phyloP scores from a whole-genome alignment of 768 basidiomycete genomes.

The Piloderma croceum region DNA sequence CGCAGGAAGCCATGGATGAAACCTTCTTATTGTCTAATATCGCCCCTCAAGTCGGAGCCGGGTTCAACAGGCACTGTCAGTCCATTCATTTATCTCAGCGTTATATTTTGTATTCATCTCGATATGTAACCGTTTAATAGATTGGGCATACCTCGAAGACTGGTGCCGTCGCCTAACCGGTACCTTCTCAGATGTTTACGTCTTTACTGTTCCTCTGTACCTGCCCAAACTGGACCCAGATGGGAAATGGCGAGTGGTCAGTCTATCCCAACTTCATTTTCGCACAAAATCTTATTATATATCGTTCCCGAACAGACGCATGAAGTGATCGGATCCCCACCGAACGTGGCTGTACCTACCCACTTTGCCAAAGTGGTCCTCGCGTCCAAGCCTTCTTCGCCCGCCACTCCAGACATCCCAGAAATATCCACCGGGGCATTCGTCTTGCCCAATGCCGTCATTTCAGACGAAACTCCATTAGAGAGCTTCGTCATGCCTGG shows the following conservation, averaged over 20 bases:
- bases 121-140: constrained; percentile 33
- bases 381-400: constrained; percentile 67
- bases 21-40: constrained; percentile 95
- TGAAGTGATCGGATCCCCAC: constrained; percentile 92
- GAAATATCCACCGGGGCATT: constrained; percentile 91
- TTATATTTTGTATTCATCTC: neutral
- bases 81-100: constrained; percentile 7
- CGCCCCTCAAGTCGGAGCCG: constrained; percentile 95
- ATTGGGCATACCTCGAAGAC: constrained; percentile 95
- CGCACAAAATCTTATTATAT: neutral
- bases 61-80: constrained; percentile 95
- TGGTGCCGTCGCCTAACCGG: constrained; percentile 89
- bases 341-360: constrained; percentile 89
- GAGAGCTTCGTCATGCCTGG: constrained; percentile 80
- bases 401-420: constrained; percentile 58
- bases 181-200: constrained; percentile 90
- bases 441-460: constrained; percentile 90
- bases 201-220: constrained; percentile 97
- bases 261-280: constrained; percentile 24
- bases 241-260: constrained; percentile 92
- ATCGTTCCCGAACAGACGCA: constrained; percentile 56
- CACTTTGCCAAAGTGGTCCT: constrained; percentile 97
- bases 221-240: constrained; percentile 80
- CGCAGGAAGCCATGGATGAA: constrained; percentile 87
- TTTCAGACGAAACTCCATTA: constrained; percentile 78